Evolutionary conservation across 2,329 filamentous ascomycete genomes (phyloP), one percentile per base, ranked within the genome.

Genomic region (Colletotrichum sp.): DNA sequence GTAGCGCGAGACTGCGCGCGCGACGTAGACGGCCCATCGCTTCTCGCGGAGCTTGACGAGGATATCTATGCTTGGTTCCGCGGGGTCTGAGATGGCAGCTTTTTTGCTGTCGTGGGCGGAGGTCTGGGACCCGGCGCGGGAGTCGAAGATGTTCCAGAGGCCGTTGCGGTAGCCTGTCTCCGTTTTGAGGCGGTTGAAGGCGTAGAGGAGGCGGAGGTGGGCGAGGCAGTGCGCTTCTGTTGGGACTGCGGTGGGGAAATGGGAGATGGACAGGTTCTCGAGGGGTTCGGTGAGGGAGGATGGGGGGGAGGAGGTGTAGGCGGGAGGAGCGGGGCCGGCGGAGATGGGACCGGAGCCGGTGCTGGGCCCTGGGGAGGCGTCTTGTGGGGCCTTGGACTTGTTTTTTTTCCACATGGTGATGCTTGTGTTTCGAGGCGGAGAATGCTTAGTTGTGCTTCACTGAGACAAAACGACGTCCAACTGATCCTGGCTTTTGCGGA

Each of bases 201-300:
- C 89, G 63, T 91, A 89, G 0, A 95, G 87, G 1, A 95, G 86
- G 81, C 94, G 94, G 24, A 95, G 87, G 81, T 95, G 94, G 16
- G 74, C 57, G 13, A 77, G 67, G n/a, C 76, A 77, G 6, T 69
- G 21, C 18, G 68, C 70, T 4, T 61, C 28, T 4, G 57, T 57
- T 2, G 69, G 76, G 4, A 18, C 16, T 8, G 39, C 18, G 4
- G 28, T 9, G 21, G 64, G 16, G 0, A 18, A 12, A 0, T 8
- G 26, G 7, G 39, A 34, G 64, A 18, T 48, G 13, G 39, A 8
- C 12, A 52, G 10, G 43, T 24, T 52, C 12, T 52, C n/a, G 6
- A 52, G 43, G 43, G 43, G 6, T n/a, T 52, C 10, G 43, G 26
- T 32, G 24, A 52, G 26, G 26, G 43, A 13, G 18, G n/a, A n/a